These are phyloP conservation scores for Puya raimondii DNA, from an alignment of 176 grass and related monocot genomes.

Conservation along the genomic window DNA sequence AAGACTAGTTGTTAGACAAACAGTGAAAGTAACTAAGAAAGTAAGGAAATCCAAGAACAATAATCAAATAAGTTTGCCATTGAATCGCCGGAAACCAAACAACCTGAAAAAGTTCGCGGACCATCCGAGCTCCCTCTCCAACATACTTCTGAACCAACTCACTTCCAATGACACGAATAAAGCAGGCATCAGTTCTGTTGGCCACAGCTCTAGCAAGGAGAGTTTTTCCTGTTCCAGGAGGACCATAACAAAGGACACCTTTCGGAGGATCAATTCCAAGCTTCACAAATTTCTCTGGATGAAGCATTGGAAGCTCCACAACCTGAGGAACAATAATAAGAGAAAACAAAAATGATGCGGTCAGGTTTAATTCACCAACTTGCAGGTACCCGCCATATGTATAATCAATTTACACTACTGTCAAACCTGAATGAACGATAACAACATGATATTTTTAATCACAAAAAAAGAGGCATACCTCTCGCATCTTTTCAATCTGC, in stretches of 20 bases:
- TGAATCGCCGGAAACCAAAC: not conserved
- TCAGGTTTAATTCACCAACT: too few relatives aligned
- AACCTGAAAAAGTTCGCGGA: slow-evolving; percentile 89
- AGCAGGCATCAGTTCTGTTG: slow-evolving; percentile 89
- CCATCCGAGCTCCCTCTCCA: slow-evolving; percentile 76
- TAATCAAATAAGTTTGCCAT: too few relatives aligned
- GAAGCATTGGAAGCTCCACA: slow-evolving; percentile 95
- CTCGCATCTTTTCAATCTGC: slow-evolving; percentile 95
- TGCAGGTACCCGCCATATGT: too few relatives aligned
- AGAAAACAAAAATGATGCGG: not conserved
- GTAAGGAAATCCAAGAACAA: not conserved
- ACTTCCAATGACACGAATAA: slow-evolving; percentile 92
- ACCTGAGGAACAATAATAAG: slow-evolving; percentile 35
- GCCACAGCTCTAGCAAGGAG: slow-evolving; percentile 92
- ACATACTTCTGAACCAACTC: slow-evolving; percentile 93
- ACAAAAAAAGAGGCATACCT: slow-evolving; percentile 30
- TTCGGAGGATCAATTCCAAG: slow-evolving; percentile 89
- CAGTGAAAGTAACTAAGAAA: not conserved
- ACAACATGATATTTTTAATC: too few relatives aligned
- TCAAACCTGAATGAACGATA: too few relatives aligned
- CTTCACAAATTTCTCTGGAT: slow-evolving; percentile 95
- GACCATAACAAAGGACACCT: slow-evolving; percentile 85
- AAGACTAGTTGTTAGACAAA: slow-evolving; percentile 7
- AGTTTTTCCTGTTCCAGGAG: slow-evolving; percentile 88
- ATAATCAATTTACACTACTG: too few relatives aligned